Evolutionary conservation across 2,329 filamentous ascomycete genomes (phyloP).

Genomic region (Colletotrichum tropicicola): DNA sequence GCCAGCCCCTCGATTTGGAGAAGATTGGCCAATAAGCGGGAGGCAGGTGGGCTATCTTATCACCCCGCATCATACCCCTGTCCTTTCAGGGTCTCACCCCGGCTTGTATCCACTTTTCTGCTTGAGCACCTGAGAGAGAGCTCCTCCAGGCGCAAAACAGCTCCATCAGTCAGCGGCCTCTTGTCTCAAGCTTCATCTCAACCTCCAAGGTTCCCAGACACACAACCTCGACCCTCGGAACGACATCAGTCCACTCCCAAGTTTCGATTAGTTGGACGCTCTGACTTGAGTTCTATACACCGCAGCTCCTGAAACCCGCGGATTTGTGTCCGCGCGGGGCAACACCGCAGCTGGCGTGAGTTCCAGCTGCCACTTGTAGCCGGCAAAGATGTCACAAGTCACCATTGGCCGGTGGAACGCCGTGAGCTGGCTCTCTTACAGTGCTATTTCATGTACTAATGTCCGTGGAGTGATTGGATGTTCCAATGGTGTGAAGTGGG

Average conservation of each 20-base stretch:
- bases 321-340: no score
- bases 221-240: not conserved
- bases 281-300: no score
- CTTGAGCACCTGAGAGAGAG: slow-evolving; percentile 3
- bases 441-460: not conserved
- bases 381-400: not conserved
- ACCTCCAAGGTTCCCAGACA: not conserved
- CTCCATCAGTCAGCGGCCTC: not conserved
- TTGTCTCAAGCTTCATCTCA: not conserved
- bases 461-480: not conserved
- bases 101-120: not conserved
- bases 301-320: no score
- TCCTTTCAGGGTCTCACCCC: slow-evolving; percentile 20
- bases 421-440: not conserved
- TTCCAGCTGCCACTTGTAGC: not conserved
- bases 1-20: slow-evolving; percentile 10
- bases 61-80: slow-evolving; percentile 25
- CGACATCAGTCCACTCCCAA: no score
- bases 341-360: not conserved
- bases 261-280: no score
- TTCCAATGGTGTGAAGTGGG: not conserved
- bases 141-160: not conserved
- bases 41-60: not conserved
- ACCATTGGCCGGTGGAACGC: not conserved
- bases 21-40: slow-evolving; percentile 17